phyloP scores from a whole-genome alignment of 2,329 filamentous ascomycete species.

The Scytalidium sp. region DNA sequence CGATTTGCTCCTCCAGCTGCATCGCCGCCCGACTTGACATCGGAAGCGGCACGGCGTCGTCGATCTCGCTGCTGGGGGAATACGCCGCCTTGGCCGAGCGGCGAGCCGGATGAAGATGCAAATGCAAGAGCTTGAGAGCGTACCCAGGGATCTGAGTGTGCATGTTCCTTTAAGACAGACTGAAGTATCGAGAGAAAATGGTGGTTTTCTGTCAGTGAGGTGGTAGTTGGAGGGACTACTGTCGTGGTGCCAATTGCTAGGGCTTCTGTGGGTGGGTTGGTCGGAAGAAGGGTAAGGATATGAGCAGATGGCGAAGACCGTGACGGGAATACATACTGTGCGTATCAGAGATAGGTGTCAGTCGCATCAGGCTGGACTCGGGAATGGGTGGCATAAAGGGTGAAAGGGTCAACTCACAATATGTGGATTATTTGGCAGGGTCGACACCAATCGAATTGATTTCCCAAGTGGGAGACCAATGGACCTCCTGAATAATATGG shows the following conservation, averaged over 20 bases:
- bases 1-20: slow-evolving; percentile 54
- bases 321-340: slow-evolving; percentile 56
- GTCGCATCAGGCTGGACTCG: too few species aligned
- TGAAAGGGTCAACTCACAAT: slow-evolving; percentile 11
- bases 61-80: slow-evolving; percentile 42
- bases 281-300: slow-evolving; percentile 58
- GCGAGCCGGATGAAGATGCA: slow-evolving; percentile 54
- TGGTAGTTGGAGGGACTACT: slow-evolving; percentile 57
- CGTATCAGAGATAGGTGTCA: neutral
- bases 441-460: slow-evolving; percentile 15
- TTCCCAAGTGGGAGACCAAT: neutral
- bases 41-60: slow-evolving; percentile 18
- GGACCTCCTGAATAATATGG: neutral
- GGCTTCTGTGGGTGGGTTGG: slow-evolving; percentile 48
- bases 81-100: slow-evolving; percentile 48
- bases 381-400: neutral
- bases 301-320: slow-evolving; percentile 42
- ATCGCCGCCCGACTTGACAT: slow-evolving; percentile 32
- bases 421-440: slow-evolving; percentile 25
- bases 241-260: slow-evolving; percentile 60
- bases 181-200: slow-evolving; percentile 58
- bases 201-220: slow-evolving; percentile 57
- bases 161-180: slow-evolving; percentile 52
- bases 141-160: slow-evolving; percentile 53
- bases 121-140: slow-evolving; percentile 56